Base-by-base conservation (phyloP, 495 filamentous ascomycete species). In the Talaromyces thailandensis region DNA sequence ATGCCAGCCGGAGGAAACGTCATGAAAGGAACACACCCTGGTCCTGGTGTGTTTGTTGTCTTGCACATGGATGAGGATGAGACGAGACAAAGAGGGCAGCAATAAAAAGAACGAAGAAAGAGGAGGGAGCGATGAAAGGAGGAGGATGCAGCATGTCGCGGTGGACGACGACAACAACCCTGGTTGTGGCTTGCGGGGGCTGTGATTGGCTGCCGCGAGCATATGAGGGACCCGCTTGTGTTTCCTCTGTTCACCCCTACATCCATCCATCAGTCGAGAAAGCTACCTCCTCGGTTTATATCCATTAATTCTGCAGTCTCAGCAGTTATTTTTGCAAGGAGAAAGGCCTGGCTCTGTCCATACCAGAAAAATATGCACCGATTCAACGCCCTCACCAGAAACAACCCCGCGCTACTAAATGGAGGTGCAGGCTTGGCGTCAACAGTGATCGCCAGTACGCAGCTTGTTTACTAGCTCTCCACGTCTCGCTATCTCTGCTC, bases 1-100 rank as follows among this genome's bases (percentile, higher is more conserved):
- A 45, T 43, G 57, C 57, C 57, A 59, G 57, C 35, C 28, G 24
- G 37, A 21, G 57, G 25, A 25, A 59, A 32, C 57, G 31, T 59
- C 57, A 59, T 59, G 11, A 59, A 59, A 45, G 11, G 29, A 21
- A 59, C 32, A 28, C 57, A 45, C 31, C 55, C 55, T 57, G 55
- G 12, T 35, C 21, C 26, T 32, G 26, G 55, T 57, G 28, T 23
- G 55, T 18, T 25, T 11, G n/a, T 55, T 55, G 21, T 23, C 26
- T 14, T 18, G 26, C 21, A 31, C 55, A 57, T 57, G 55, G 29
- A 57, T 21, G 28, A 21, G 29, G 18, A 28, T 25, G n/a, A 23
- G 18, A 31, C 29, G n/a, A 35, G 14, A 57, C 9, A n/a, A 57
- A 35, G 29, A 32, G 55, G 14, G 29, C 4, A 57, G 55, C 21